These are phyloP conservation scores for Leishmania lainsoni DNA, from an alignment of 208 protist species.

Conservation along the genomic window DNA sequence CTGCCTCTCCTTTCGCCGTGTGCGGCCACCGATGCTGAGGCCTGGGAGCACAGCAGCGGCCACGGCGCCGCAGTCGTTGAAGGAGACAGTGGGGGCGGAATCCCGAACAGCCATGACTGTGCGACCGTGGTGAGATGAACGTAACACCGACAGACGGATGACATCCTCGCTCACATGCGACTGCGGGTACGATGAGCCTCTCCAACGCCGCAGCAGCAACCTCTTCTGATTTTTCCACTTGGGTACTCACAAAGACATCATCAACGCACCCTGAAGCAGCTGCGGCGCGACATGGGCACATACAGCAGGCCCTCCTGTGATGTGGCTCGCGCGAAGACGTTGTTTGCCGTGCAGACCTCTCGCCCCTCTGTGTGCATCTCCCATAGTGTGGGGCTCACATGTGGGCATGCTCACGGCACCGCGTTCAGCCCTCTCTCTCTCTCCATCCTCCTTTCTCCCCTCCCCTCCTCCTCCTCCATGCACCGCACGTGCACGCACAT, in stretches of 20 bases:
- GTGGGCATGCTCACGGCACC: neutral
- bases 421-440: too few relatives aligned
- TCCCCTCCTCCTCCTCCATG: neutral
- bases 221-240: neutral
- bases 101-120: neutral
- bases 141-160: neutral
- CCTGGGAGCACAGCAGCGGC: constrained; percentile 2
- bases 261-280: neutral
- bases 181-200: neutral
- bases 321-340: neutral
- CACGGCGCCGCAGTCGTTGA: neutral
- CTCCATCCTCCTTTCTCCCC: neutral
- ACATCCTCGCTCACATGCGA: neutral
- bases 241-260: neutral
- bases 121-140: neutral
- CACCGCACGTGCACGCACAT: neutral
- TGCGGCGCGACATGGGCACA: neutral
- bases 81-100: neutral
- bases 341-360: neutral
- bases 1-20: constrained; percentile 54
- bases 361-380: neutral
- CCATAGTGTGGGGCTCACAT: neutral
- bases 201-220: neutral
- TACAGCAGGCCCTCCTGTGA: neutral
- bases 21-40: constrained; percentile 45